Evolutionary conservation across 306 rosid species (phyloP), one percentile per base, ranked within the genome.

Genomic region (Alnus glutinosa): DNA sequence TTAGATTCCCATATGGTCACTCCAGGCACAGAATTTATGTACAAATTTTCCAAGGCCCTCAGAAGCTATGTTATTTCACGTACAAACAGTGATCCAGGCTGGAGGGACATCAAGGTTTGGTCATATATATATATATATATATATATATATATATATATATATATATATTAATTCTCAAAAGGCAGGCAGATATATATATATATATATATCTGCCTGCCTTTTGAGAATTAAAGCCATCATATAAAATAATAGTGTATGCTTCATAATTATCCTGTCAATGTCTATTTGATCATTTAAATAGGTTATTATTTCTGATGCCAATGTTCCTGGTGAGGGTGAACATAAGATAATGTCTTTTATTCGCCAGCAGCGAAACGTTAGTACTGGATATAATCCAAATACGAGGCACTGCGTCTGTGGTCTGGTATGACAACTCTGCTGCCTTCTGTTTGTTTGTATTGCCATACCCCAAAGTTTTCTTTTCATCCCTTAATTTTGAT

Each of bases 281-380:
- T 4, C 30, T 69, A 12, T 3, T 7, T 36, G 50, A 36, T 36
- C 39, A 7, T 73, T 16, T 23, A 28, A 48, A 7, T 13, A 89
- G 92, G 89, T 89, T 0, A 89, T 89, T 70, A 75, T 89, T 0
- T 89, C 90, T 39, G 92, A 89, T 82, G 78, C 92, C n/a, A 90
- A 83, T 83, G 92, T 85, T 80, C 90, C 92, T 10, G 97, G 93
- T 1, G 93, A 88, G 83, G 97, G 93, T 2, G 97, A 89, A 44
- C 93, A 89, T 48, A 91, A 91, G 58, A 75, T 91, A 2, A 85
- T 88, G 78, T 74, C 85, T 0, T 89, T 76, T 67, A 78, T 91
- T 11, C 80, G 92, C 1, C 54, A 47, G 11, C 90, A 88, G 52
- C 85, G 91, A 4, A 49, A 15, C 8, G 82, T 85, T 23, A 74